phyloP scores from a whole-genome alignment of 2,329 filamentous ascomycete genomes.

The Ophiostoma triangulosporum region DNA sequence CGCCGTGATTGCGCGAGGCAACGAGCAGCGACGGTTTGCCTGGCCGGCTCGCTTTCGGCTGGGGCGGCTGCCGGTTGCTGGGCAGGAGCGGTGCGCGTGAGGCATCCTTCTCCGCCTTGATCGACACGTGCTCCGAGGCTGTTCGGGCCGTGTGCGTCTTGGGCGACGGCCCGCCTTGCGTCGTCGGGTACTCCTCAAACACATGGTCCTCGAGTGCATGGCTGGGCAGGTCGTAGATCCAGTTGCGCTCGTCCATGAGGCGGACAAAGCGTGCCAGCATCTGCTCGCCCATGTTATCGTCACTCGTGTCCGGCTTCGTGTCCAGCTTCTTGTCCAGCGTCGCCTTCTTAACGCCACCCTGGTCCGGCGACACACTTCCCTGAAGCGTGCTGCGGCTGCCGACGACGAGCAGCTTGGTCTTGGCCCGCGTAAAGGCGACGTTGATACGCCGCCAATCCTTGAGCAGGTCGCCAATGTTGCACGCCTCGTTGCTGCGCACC shows the following conservation, averaged over 20 bases:
- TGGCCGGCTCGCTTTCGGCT: background rate
- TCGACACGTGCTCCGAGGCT: background rate
- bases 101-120: background rate
- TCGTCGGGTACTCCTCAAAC: conserved; percentile 40
- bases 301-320: conserved; percentile 26
- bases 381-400: conserved; percentile 65
- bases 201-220: conserved; percentile 53
- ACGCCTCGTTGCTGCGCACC: conserved; percentile 72
- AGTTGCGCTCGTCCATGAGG: conserved; percentile 64
- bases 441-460: conserved; percentile 91
- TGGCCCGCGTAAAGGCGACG: conserved; percentile 85
- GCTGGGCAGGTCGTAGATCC: conserved; percentile 60
- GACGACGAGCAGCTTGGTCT: conserved; percentile 80
- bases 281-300: conserved; percentile 40
- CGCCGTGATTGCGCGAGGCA: conserved; percentile 14
- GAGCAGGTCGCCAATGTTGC: conserved; percentile 77
- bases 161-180: conserved; percentile 3
- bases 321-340: conserved; percentile 17
- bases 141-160: background rate
- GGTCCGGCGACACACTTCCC: conserved; percentile 21
- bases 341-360: conserved; percentile 41
- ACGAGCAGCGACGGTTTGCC: background rate
- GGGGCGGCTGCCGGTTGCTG: conserved; percentile 3
- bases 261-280: conserved; percentile 64
- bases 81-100: background rate